Percentiles rank a stretch among this genome's conserved stretches.
These are phyloP conservation scores for Apiosordaria backusii DNA, from an alignment of 495 filamentous ascomycete species.

Conservation along the genomic window DNA sequence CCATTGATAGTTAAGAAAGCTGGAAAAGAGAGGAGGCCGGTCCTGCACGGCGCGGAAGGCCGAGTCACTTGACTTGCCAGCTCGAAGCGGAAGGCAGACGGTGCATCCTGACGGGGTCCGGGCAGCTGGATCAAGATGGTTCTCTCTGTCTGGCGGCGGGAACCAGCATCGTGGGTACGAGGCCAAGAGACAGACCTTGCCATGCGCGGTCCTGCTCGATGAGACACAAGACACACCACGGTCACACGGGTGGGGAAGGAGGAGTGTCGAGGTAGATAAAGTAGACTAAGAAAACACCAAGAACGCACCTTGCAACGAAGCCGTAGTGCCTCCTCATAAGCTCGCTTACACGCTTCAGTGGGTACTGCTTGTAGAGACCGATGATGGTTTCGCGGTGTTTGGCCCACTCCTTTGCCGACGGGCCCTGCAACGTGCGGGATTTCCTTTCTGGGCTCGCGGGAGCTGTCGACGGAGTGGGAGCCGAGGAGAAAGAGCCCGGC, in stretches of 20 bases:
- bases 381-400: slow-evolving; percentile 32
- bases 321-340: slow-evolving; percentile 32
- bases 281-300: background rate
- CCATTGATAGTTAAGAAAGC: background rate
- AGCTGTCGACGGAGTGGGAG: background rate
- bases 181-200: background rate
- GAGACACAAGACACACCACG: background rate
- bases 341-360: slow-evolving; percentile 33
- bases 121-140: background rate
- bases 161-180: background rate
- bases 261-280: background rate
- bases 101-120: background rate
- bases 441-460: slow-evolving; percentile 19
- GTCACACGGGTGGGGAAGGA: background rate
- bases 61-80: background rate
- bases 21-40: background rate
- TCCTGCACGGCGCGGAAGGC: background rate
- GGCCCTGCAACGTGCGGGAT: slow-evolving; percentile 33
- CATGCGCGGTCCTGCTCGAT: background rate
- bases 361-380: slow-evolving; percentile 31
- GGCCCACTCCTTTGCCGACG: slow-evolving; percentile 32
- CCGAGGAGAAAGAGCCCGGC: slow-evolving; percentile 10
- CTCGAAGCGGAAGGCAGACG: background rate
- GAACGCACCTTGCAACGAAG: slow-evolving; percentile 35
- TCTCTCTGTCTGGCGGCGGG: background rate